Evolutionary conservation across 371 early-diverging fungal genomes (phyloP).

Genomic region (Apophysomyces trapeziformis): DNA sequence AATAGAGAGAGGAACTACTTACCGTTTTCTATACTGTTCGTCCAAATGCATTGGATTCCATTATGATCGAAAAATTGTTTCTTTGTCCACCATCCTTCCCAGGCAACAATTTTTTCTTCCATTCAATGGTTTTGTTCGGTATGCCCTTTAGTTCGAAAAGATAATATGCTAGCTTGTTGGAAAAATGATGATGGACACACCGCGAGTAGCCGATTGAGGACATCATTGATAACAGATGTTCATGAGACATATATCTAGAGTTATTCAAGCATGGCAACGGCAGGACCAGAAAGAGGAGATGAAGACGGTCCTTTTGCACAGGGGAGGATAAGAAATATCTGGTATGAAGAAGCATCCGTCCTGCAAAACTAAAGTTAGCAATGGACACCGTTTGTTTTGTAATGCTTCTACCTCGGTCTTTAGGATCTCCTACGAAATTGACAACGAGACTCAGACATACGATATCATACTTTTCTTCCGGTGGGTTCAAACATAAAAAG

Average conservation of each 20-base stretch:
- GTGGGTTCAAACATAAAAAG: conserved; percentile 70
- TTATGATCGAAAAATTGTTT: conserved; percentile 73
- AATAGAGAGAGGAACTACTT: too few species aligned
- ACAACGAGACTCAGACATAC: conserved; percentile 86
- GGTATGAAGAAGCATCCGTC: conserved; percentile 53
- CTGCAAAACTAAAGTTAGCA: conserved; percentile 16
- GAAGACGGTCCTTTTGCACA: conserved; percentile 28
- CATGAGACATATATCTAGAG: conserved; percentile 84
- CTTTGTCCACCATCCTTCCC: conserved; percentile 54
- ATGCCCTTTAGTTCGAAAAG: conserved; percentile 51
- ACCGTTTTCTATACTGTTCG: background rate
- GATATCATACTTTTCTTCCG: conserved; percentile 66
- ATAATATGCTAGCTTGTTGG: conserved; percentile 79
- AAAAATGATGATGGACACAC: conserved; percentile 65
- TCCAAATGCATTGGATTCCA: conserved; percentile 16
- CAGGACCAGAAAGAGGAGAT: conserved; percentile 78
- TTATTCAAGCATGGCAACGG: conserved; percentile 86
- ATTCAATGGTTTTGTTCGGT: conserved; percentile 16
- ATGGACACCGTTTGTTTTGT: background rate
- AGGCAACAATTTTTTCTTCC: conserved; percentile 59
- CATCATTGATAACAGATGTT: conserved; percentile 67
- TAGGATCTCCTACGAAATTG: conserved; percentile 87
- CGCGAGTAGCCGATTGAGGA: conserved; percentile 61
- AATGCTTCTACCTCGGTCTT: conserved; percentile 61
- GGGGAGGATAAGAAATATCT: conserved; percentile 42